Base-by-base conservation (phyloP, 495 filamentous ascomycete genomes). In the Tricharina praecox region DNA sequence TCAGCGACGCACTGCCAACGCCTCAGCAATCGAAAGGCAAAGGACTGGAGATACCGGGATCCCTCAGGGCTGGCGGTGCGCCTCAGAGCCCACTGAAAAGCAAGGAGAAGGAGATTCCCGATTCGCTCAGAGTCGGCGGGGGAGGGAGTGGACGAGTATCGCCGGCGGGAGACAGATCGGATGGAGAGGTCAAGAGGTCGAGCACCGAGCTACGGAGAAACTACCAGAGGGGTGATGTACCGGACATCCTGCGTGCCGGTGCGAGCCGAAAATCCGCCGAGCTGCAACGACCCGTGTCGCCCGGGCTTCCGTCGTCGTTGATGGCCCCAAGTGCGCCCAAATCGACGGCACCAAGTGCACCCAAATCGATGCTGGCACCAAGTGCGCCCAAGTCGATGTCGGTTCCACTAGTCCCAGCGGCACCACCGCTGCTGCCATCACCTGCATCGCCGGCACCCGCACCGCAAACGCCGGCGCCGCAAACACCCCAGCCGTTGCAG, bases 71-170 rank as follows among this genome's bases (percentile, higher is more conserved):
- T n/a, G n/a, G n/a, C n/a, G n/a, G n/a, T n/a, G n/a, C n/a, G n/a
- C n/a, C n/a, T n/a, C n/a, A n/a, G n/a, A n/a, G n/a, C n/a, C 52
- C 32, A 15, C 23, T 19, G 26, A 45, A 34, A 9, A 40, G 24
- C 11, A 37, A 38, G 25, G 44, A 37, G 13, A 38, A 39, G 11
- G 53, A 30, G 42, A n/a, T 58, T 19, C 55, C 55, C 21, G 49
- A 55, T 32, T 46, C 40, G 10, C 37, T 58, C 11, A 48, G 44
- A 23, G 45, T 48, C 37, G 55, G 54, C 23, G 50, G 16, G 16
- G 39, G n/a, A n/a, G n/a, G n/a, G n/a, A n/a, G 36, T 39, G 36
- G 7, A 37, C 21, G 13, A 19, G 38, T 15, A 28, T 23, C 32
- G 13, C 34, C 24, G 41, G 32, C 19, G 39, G 39, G 28, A 25